These are phyloP conservation scores for Xylariales sp. DNA, from an alignment of 2,329 filamentous ascomycete genomes.

Conservation along the genomic window DNA sequence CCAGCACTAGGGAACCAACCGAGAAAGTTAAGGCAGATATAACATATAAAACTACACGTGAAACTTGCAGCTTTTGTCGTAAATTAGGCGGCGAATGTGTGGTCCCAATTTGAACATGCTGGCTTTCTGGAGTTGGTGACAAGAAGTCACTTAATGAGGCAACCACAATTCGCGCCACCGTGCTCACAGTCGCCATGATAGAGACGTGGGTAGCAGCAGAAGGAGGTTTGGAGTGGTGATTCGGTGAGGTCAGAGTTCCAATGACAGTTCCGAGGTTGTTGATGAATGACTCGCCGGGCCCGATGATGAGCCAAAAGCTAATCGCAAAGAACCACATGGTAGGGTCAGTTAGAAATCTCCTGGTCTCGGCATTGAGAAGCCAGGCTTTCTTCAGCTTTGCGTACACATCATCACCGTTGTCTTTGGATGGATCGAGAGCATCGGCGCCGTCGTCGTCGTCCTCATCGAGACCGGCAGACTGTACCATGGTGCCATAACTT, in stretches of 20 bases:
- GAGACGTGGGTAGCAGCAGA: conserved; percentile 89
- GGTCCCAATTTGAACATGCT: conserved; percentile 62
- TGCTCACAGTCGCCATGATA: conserved; percentile 90
- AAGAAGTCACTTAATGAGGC: conserved; percentile 90
- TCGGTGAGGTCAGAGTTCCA: conserved; percentile 78
- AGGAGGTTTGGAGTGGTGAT: conserved; percentile 59
- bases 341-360: conserved; percentile 82
- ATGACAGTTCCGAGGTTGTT: conserved; percentile 97
- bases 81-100: conserved; percentile 49
- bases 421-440: conserved; percentile 53
- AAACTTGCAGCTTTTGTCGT: conserved; percentile 67
- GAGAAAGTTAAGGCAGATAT: conserved; percentile 79
- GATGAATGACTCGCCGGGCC: conserved; percentile 96
- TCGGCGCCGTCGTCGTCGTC: conserved; percentile 56
- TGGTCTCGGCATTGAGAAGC: conserved; percentile 91
- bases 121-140: conserved; percentile 73
- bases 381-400: conserved; percentile 82
- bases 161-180: conserved; percentile 87
- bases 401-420: conserved; percentile 55
- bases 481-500: conserved; percentile 72
- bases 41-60: conserved; percentile 83
- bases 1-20: conserved; percentile 79
- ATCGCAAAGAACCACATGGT: conserved; percentile 97
- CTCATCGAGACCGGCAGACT: conserved; percentile 53
- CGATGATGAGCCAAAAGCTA: conserved; percentile 92